Evolutionary conservation across 1,284 basidiomycete genomes (phyloP), one percentile per base, ranked within the genome.

Genomic region (Apiotrichum akiyoshidainum): DNA sequence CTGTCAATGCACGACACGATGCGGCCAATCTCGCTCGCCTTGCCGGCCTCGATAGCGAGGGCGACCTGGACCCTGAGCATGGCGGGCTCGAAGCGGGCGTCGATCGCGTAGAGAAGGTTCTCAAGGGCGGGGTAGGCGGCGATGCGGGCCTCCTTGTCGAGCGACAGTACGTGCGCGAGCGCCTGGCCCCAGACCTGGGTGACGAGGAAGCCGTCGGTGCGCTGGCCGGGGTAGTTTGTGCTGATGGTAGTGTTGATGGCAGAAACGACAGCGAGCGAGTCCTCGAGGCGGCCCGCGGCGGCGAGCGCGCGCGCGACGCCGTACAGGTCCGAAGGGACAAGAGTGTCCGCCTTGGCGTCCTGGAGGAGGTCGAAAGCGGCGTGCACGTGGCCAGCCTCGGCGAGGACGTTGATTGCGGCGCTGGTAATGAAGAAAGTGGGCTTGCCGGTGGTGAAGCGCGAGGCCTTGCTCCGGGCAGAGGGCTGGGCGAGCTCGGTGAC

Each of bases 331-430:
- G 33, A 11, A 11, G 42, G 42, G 17, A 16, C 46, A 19, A 34
- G 12, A 2, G 21, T 9, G 19, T 16, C 6, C 19, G 41, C 2
- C 34, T 16, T 14, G 8, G 16, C 4, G 2, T 34, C 40, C 54
- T 87, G 80, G 68, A 88, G 89, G 90, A 89, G 91, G 12, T 80
- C 71, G 41, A 86, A 67, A 0, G 90, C 90, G 1, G 83, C 85
- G 4, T 79, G 68, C 12, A 86, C 66, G 64, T 93, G 87, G 8
- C 85, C 85, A 1, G 75, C 69, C 19, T 80, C 74, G 65, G 85
- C 82, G 72, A 93, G 90, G 0, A 86, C 87, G 0, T 74, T 71
- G 59, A 95, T 83, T 63, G 92, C 82, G 1, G 81, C 78, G 5
- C 83, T 82, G 22, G n/a, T 12, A 2, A 16, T 37, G 31, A 45